Evolutionary conservation across 2,329 filamentous ascomycete species (phyloP), one percentile per base, ranked within the genome.

Genomic region (Paramyrothecium sp.): DNA sequence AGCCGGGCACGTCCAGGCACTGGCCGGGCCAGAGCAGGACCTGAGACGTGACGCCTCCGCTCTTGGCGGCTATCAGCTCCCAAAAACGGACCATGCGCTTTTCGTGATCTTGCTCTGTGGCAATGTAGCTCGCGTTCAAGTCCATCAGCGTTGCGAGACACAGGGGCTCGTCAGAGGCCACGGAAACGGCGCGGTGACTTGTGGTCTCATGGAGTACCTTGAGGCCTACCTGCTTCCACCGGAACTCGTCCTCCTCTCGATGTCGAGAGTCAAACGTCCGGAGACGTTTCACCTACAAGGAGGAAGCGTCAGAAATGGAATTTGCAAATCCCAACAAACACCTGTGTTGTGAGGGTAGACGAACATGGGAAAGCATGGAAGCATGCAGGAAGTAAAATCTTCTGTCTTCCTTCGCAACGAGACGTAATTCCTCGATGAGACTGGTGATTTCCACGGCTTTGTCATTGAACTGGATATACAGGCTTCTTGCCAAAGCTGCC

Each of bases 401-500:
- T 10, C 47, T 4, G 26, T 66, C 65, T 4, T 55, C 3, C n/a
- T 48, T 54, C 3, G 54, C 64, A 13, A 38, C 53, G 2, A 13
- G 21, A 12, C 57, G 63, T 3, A 66, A 53, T 3, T 61, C 44
- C 3, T 53, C 52, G 26, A 65, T 47, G 3, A 65, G 22, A 8
- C 50, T 44, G 11, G 51, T 53, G 48, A 61, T 53, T 11, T 58
- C 51, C 4, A 68, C 57, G 10, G 68, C 64, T n/a, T 54, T 60
- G 56, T 74, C 71, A 2, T 61, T 57, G 54, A 74, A 73, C 53
- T 72, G 66, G 16, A 75, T 65, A 22, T 66, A 71, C 3, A 74
- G 59, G 17, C 61, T 65, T n/a, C 62, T 59, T 1, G 67, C 63
- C 1, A 74, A 63, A 5, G 66, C 66, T 19, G 69, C 74, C 63